Evolutionary conservation across 306 rosid species (phyloP).

Genomic region (Lagenaria siceraria): DNA sequence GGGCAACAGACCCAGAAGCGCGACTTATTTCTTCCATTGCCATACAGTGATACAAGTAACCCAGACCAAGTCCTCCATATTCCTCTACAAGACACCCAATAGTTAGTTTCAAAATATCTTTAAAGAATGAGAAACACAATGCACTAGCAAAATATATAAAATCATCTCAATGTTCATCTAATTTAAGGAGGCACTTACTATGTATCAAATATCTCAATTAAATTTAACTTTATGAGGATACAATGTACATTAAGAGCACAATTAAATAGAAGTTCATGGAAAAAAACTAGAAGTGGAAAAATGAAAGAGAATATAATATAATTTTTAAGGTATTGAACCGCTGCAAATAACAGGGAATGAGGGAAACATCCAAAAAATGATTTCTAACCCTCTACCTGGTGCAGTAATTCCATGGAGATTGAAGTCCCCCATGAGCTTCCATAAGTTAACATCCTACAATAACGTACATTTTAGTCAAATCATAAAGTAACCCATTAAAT

Average conservation of each 20-base stretch:
- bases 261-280: neutral
- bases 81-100: slow-evolving; percentile 54
- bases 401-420: slow-evolving; percentile 90
- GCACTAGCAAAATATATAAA: neutral
- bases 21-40: slow-evolving; percentile 97
- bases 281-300: neutral
- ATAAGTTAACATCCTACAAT: slow-evolving; percentile 73
- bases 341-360: neutral
- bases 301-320: neutral
- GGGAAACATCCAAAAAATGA: neutral
- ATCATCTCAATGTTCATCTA: neutral
- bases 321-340: neutral
- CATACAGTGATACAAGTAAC: slow-evolving; percentile 87
- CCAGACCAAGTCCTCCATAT: slow-evolving; percentile 95
- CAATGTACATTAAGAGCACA: neutral
- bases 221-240: neutral
- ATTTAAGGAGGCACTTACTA: neutral
- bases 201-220: neutral
- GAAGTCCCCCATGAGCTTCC: slow-evolving; percentile 92
- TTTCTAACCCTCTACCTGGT: slow-evolving; percentile 45
- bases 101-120: neutral
- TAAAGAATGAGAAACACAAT: neutral
- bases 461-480: slow-evolving; percentile 10
- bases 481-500: neutral
- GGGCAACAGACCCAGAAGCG: slow-evolving; percentile 95